Evolutionary conservation across 1,284 basidiomycete species (phyloP), one percentile per base, ranked within the genome.

Genomic region (Agaricales sp.): DNA sequence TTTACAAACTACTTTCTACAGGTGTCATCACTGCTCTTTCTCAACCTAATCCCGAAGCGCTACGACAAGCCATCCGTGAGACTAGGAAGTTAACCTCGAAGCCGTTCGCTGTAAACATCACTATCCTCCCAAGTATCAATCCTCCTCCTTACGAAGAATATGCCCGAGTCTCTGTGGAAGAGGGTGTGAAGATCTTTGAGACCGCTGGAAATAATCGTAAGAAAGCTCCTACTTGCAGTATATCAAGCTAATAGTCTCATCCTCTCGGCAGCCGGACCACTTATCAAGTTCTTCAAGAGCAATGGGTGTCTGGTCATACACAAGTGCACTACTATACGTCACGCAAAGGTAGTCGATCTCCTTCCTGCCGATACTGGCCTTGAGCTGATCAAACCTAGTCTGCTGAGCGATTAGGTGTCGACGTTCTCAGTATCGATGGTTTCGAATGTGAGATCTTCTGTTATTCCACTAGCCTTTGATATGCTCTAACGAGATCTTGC

Each of bases 91-190:
- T 83, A 46, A 91, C 87, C 0, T 66, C 70, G 46, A 87, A 89
- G 55, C 82, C 81, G 11, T 92, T 93, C 63, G 94, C 89, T 21
- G 93, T 96, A 52, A 97, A 97, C 64, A 80, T 96, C 57, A 96
- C 94, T 0, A 69, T 97, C 12, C 71, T 96, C 19, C 93, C 94
- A 0, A 80, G 79, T 22, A 96, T 97, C 60, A 88, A 81, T 51
- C 92, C 93, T 0, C 93, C 94, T 1, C 91, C 95, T 61, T 97
- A 97, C 57, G 77, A 77, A 49, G 90, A 84, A 3, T 93, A 85
- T 57, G 86, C 87, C 1, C 72, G 78, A 11, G 92, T 77, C 1
- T 87, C 92, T 2, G 77, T 96, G 47, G 89, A 91, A 50, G 93
- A 94, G 61, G 89, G 89, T n/a, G 75, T 95, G 11, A 73, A 68